Evolutionary conservation across 148 eudicot genomes (phyloP).

Genomic region (Rhododendron ferrugineum): DNA sequence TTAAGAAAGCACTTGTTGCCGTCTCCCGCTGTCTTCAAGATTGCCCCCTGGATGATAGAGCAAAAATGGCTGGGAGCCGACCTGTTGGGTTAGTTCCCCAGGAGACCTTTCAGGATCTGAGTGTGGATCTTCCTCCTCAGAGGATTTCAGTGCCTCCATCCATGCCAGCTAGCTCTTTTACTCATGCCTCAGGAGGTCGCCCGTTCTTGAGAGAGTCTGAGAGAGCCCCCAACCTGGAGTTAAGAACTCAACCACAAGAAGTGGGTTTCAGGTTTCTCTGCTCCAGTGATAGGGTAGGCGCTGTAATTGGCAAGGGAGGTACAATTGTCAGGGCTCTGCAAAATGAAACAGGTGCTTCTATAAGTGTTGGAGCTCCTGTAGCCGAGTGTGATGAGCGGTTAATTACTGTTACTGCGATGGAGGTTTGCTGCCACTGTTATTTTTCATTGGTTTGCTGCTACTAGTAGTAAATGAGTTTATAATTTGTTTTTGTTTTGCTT

Average conservation of each 20-base stretch:
- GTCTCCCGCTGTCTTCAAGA: constrained; percentile 66
- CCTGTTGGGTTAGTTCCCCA: constrained; percentile 30
- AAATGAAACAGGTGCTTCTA: constrained; percentile 63
- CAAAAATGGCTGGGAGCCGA: constrained; percentile 24
- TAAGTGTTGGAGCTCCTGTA: constrained; percentile 41
- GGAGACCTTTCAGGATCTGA: constrained; percentile 23
- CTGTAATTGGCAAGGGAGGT: constrained; percentile 78
- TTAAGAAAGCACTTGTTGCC: constrained; percentile 64
- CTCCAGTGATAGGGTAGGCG: constrained; percentile 52
- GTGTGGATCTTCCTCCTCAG: constrained; percentile 29
- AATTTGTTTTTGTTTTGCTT: constrained; percentile 11
- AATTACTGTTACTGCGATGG: constrained; percentile 56
- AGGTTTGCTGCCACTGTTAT: constrained; percentile 37
- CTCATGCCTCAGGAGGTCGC: constrained; percentile 24
- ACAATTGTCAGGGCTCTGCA: constrained; percentile 55
- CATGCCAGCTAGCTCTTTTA: constrained; percentile 24
- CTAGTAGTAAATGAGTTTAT: background rate
- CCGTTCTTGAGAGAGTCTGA: constrained; percentile 29
- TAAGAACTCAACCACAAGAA: constrained; percentile 39
- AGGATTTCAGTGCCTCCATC: constrained; percentile 23
- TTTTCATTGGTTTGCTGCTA: background rate
- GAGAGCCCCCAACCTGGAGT: constrained; percentile 17
- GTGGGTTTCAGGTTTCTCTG: constrained; percentile 43
- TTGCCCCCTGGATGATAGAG: constrained; percentile 26
- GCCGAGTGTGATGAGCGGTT: constrained; percentile 55